phyloP scores from a whole-genome alignment of 441 rosid species.

The Iberis amara region DNA sequence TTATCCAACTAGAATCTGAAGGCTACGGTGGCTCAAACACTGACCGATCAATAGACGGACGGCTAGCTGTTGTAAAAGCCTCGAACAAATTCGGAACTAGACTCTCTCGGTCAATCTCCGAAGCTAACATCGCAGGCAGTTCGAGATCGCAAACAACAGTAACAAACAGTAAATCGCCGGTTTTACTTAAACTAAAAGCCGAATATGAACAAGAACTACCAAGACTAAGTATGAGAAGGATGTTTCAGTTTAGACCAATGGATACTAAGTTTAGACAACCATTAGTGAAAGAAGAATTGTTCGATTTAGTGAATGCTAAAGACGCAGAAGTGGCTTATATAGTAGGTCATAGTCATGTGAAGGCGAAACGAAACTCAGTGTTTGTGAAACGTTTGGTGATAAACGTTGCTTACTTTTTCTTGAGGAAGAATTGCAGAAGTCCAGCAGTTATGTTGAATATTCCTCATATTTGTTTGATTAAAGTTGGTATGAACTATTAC shows the following conservation, averaged over 20 bases:
- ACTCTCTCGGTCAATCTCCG: slow-evolving; percentile 46
- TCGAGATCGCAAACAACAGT: slow-evolving; percentile 31
- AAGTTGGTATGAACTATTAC: slow-evolving; percentile 80
- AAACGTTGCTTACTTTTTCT: slow-evolving; percentile 59
- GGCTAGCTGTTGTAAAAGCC: slow-evolving; percentile 71
- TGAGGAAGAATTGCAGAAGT: slow-evolving; percentile 74
- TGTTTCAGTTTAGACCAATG: slow-evolving; percentile 48
- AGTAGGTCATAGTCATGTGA: slow-evolving; percentile 59
- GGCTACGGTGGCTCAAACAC: slow-evolving; percentile 40
- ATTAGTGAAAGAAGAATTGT: slow-evolving; percentile 63
- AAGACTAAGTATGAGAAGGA: slow-evolving; percentile 35
- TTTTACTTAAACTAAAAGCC: slow-evolving; percentile 46
- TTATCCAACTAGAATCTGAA: slow-evolving; percentile 86
- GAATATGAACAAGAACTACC: slow-evolving; percentile 64
- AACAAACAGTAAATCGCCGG: slow-evolving; percentile 56
- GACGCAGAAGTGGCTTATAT: slow-evolving; percentile 68
- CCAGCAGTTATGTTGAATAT: slow-evolving; percentile 67
- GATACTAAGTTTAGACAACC: slow-evolving; percentile 49
- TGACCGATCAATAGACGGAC: slow-evolving; percentile 56
- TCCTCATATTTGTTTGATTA: slow-evolving; percentile 75
- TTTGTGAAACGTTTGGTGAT: slow-evolving; percentile 61
- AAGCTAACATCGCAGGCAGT: slow-evolving; percentile 36
- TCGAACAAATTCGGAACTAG: slow-evolving; percentile 73
- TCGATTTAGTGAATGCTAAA: slow-evolving; percentile 67
- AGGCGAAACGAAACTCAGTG: slow-evolving; percentile 63